A percentile compares a stretch with the other conserved stretches of the same genome.
These are phyloP conservation scores for Hemisphaericaspora lyxosophila DNA, from an alignment of 1,139 yeast genomes.

Conservation along the genomic window DNA sequence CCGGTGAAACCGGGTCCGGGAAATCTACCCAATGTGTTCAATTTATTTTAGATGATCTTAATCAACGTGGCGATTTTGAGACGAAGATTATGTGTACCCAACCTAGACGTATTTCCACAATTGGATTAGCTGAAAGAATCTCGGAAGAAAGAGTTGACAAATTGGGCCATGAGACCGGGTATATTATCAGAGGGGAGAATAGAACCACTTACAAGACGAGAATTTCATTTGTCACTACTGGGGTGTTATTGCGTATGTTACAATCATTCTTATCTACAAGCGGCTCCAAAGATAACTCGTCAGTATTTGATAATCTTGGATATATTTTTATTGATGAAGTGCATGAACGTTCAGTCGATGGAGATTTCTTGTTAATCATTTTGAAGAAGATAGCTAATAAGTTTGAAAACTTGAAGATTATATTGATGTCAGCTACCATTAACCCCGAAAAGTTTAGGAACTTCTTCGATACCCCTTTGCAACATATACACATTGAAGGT, in stretches of 20 bases:
- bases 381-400: slow-evolving; percentile 56
- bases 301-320: slow-evolving; percentile 51
- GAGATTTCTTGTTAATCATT: slow-evolving; percentile 79
- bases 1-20: slow-evolving; percentile 98
- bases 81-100: slow-evolving; percentile 84
- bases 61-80: slow-evolving; percentile 40
- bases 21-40: slow-evolving; percentile 93
- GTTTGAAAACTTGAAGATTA: slow-evolving; percentile 58
- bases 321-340: slow-evolving; percentile 91
- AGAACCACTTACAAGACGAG: slow-evolving; percentile 62
- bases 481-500: slow-evolving; percentile 81
- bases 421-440: slow-evolving; percentile 94
- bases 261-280: slow-evolving; percentile 44
- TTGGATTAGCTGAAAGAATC: slow-evolving; percentile 91
- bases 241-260: slow-evolving; percentile 83
- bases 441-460: slow-evolving; percentile 65
- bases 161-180: slow-evolving; percentile 83
- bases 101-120: slow-evolving; percentile 93
- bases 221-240: slow-evolving; percentile 85
- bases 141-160: slow-evolving; percentile 72
- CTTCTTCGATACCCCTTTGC: slow-evolving; percentile 53
- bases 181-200: slow-evolving; percentile 86
- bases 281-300: slow-evolving; percentile 11
- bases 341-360: slow-evolving; percentile 90
- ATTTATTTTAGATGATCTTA: slow-evolving; percentile 70